Conservation (phyloP, 208 protist species). For the Polymyxa betae region DNA sequence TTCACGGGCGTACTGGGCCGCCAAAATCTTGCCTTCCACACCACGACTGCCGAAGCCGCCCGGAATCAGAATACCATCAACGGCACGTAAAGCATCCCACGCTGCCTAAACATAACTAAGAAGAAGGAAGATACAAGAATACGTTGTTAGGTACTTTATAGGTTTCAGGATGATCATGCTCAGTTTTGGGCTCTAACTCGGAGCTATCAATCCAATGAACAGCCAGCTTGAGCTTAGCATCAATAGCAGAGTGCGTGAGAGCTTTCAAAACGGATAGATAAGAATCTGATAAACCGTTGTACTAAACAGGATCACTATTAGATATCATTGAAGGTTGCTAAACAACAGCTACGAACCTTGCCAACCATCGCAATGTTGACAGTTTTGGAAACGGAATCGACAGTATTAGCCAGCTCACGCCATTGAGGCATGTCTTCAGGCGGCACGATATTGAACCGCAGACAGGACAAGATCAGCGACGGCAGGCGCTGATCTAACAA, state of each 20-base stretch:
- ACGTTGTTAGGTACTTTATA: slow-evolving; percentile 27
- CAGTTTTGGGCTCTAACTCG: slow-evolving; percentile 71
- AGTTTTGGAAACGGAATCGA: slow-evolving; percentile 75
- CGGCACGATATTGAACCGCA: slow-evolving; percentile 59
- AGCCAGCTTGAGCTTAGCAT: slow-evolving; percentile 84
- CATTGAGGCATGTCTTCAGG: slow-evolving; percentile 54
- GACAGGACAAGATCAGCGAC: slow-evolving; percentile 51
- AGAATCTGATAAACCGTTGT: slow-evolving; percentile 80
- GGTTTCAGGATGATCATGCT: slow-evolving; percentile 50
- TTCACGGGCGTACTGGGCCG: slow-evolving; percentile 88
- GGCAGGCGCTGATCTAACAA: slow-evolving; percentile 53
- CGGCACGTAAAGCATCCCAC: slow-evolving; percentile 71
- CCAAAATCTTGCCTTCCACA: slow-evolving; percentile 92
- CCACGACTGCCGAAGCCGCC: slow-evolving; percentile 97
- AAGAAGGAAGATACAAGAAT: neutral
- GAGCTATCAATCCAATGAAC: slow-evolving; percentile 86
- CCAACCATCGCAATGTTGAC: slow-evolving; percentile 95
- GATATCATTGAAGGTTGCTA: slow-evolving; percentile 65
- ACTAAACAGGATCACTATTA: slow-evolving; percentile 35
- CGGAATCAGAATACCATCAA: slow-evolving; percentile 95
- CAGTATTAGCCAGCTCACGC: neutral
- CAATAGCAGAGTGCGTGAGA: slow-evolving; percentile 78
- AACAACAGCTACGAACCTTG: slow-evolving; percentile 74
- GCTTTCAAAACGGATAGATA: slow-evolving; percentile 97
- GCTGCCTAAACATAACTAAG: slow-evolving; percentile 34